Base-by-base conservation (phyloP, 2,329 filamentous ascomycete species). In the Monosporascus sp. region DNA sequence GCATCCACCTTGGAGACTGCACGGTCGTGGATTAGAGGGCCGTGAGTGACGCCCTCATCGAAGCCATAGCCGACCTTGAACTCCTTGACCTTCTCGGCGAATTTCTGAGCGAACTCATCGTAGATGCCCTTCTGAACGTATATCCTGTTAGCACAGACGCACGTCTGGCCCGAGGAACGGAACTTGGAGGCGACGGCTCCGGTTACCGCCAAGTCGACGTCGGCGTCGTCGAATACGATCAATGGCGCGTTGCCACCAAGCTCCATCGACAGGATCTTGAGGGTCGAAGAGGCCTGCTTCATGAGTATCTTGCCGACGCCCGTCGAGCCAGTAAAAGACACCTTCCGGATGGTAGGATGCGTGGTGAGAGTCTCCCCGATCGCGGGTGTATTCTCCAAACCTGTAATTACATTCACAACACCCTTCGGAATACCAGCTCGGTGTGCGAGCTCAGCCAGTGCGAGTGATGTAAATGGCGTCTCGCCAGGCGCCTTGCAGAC, bases 221-320 rank as follows among this genome's bases (percentile, higher is more conserved):
- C 90, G 20, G 93, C 89, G 65, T 97, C 93, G 65, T 97, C 91
- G 66, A 97, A 97, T 37, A 97, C 90, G 60, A 97, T 97, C 68
- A 97, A 96, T 1, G 93, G 93, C 0, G 93, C 89, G 69, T 97
- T 97, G 47, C 93, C 94, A 51, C 93, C 93, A 1, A 97, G 86
- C 69, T 97, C 93, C 69, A 96, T 88, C 0, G 89, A 94, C 41
- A 85, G 68, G 60, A 84, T 81, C 80, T 97, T 97, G 61, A 97
- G 75, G 0, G 91, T 96, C 41, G 82, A 80, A 0, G 91, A 83
- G 11, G 88, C 87, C 72, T 97, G 92, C 75, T 89, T 88, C 91
- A 97, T 96, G 51, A 99, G 82, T 6, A 87, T 77, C 68, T 86
- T 87, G 35, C 84, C 84, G 38, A 88, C 83, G 45, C 66, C 71